phyloP scores from a whole-genome alignment of 2,329 filamentous ascomycete species.

The Lecanicillium sp. region DNA sequence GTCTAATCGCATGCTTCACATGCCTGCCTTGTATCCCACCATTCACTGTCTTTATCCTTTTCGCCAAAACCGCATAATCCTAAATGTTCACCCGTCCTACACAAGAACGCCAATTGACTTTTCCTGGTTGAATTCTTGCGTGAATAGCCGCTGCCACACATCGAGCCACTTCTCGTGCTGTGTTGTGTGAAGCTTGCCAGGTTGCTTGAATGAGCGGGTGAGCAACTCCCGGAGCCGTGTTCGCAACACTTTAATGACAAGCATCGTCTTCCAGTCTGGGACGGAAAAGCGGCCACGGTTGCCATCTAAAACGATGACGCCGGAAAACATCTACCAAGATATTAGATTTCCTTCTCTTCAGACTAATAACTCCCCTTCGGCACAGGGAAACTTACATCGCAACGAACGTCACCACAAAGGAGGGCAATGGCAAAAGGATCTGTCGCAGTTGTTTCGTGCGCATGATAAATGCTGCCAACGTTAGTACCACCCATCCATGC shows the following conservation, averaged over 20 bases:
- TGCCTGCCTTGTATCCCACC: no score
- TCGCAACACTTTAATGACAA: constrained; percentile 79
- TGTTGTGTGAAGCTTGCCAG: constrained; percentile 52
- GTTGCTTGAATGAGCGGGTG: constrained; percentile 60
- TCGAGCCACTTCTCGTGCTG: constrained; percentile 70
- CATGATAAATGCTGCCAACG: constrained; percentile 65
- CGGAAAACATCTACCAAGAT: constrained; percentile 86
- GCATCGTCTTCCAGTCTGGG: constrained; percentile 81
- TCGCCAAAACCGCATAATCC: no score
- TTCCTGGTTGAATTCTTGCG: constrained; percentile 37
- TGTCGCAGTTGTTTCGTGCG: constrained; percentile 76
- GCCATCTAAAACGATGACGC: constrained; percentile 78
- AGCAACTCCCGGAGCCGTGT: constrained; percentile 68
- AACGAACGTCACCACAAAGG: constrained; percentile 81
- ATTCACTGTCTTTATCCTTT: no score
- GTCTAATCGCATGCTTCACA: no score
- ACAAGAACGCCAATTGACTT: constrained; percentile 17
- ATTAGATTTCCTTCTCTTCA: not conserved
- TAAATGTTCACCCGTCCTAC: constrained; percentile 14
- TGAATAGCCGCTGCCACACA: constrained; percentile 65
- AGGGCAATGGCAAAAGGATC: constrained; percentile 78
- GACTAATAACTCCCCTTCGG: no score
- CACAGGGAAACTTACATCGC: constrained; percentile 51
- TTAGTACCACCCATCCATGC: constrained; percentile 8
- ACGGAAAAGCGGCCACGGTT: constrained; percentile 80